Conservation (phyloP, 768 basidiomycete genomes). For the Lactifluus echinatus region DNA sequence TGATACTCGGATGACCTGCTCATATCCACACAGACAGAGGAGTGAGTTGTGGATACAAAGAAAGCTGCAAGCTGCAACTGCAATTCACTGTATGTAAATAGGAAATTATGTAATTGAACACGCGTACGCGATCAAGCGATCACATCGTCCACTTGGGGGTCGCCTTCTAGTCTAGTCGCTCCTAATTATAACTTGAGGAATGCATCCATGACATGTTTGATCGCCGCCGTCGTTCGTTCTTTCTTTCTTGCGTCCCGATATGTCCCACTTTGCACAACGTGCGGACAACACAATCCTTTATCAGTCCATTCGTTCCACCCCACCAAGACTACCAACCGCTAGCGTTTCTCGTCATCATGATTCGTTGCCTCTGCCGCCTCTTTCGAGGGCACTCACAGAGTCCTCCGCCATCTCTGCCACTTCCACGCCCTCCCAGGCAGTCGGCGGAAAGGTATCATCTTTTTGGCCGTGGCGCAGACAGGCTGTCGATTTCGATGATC, state of each 20-base stretch:
- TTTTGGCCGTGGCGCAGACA: constrained; percentile 12
- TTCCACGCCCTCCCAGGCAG: neutral
- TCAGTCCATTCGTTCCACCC: constrained; percentile 12
- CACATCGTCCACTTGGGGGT: too few relatives aligned
- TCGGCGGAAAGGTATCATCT: neutral
- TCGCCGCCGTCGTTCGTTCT: neutral
- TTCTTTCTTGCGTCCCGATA: neutral
- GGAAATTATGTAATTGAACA: constrained; percentile 8
- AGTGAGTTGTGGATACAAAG: neutral
- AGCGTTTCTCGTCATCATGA: constrained; percentile 16
- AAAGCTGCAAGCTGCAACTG: neutral
- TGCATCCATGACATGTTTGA: neutral
- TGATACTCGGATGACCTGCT: constrained; percentile 7
- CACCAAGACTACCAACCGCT: constrained; percentile 17
- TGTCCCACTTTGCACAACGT: constrained; percentile 10
- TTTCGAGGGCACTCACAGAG: constrained; percentile 9
- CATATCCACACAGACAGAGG: neutral
- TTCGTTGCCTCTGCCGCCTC: constrained; percentile 8
- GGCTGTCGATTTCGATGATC: constrained; percentile 1
- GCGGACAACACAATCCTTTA: constrained; percentile 14
- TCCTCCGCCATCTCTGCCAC: neutral
- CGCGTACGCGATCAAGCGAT: neutral
- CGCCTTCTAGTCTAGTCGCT: too few relatives aligned
- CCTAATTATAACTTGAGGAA: too few relatives aligned
- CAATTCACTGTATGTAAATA: neutral